Evolutionary conservation across 306 rosid genomes (phyloP), one percentile per base, ranked within the genome.

Genomic region (Cucumis sativus): DNA sequence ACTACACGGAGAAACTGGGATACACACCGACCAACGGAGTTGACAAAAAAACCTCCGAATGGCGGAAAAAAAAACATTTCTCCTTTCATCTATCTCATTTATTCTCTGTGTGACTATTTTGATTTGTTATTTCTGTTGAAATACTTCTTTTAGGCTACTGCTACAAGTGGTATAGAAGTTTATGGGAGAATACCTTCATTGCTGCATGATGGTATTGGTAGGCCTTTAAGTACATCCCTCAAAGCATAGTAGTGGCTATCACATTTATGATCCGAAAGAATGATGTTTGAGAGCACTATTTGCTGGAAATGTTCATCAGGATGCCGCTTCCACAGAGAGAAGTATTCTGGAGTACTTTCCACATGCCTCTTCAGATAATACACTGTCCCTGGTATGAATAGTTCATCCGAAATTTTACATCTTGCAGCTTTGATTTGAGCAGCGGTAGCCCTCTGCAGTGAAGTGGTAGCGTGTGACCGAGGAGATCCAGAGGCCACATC

Each of bases 141-240:
- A 45, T 45, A 45, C 4, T 33, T 33, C 3, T 45, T 11, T 45
- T 45, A 10, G 51, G 51, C 51, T 45, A 45, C 15, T 45, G 51
- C 51, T 45, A 11, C 54, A 13, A 65, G 14, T 65, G 71, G 71
- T 16, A 64, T 8, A 35, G 47, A 11, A 14, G 3, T 65, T 62
- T 39, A 66, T 18, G 72, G 8, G 77, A 83, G 87, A 76, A 85
- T 81, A 84, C 74, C 83, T 86, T 94, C 93, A 77, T 90, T 81
- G 0, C 80, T 81, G 13, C 77, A 6, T 76, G 89, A 85, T 0
- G 98, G 96, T 58, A 91, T 84, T 0, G 98, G 97, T 58, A 91
- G 51, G 75, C 88, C 93, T 83, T 95, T 91, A 43, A 95, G 96
- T 40, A 92, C 96, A 81, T 95, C 97, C 87, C 99, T 89, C 77